Percentiles rank a stretch among this genome's conserved stretches.
These are phyloP conservation scores for Botrytis aclada DNA, from an alignment of 2,329 filamentous ascomycete species.

Conservation along the genomic window DNA sequence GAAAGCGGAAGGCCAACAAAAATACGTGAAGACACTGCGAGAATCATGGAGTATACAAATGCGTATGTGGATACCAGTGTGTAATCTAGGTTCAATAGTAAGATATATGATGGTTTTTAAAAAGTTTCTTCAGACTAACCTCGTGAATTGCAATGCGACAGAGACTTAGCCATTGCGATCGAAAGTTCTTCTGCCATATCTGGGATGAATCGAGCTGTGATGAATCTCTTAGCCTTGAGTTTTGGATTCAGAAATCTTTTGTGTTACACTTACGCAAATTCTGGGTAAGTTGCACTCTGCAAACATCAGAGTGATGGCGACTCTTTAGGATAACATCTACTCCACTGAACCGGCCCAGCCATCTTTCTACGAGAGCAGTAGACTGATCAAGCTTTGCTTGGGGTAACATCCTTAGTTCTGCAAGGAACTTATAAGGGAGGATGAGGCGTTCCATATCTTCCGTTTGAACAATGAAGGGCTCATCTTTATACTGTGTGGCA, in stretches of 20 bases:
- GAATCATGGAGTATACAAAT: neutral
- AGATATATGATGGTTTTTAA: neutral
- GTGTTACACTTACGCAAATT: neutral
- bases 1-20: constrained; percentile 32
- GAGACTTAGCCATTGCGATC: neutral
- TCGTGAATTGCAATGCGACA: neutral
- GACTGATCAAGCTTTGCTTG: constrained; percentile 12
- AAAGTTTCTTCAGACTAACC: neutral
- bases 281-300: constrained; percentile 12
- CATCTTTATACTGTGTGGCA: neutral
- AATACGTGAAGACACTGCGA: constrained; percentile 20
- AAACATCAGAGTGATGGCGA: constrained; percentile 11
- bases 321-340: constrained; percentile 6
- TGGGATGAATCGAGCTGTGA: neutral
- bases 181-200: constrained; percentile 11
- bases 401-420: constrained; percentile 2
- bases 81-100: neutral
- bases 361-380: constrained; percentile 10
- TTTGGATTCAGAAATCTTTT: neutral
- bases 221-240: neutral
- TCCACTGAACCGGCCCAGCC: constrained; percentile 1
- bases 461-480: neutral
- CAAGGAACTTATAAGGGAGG: neutral
- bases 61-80: neutral
- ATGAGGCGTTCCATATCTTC: constrained; percentile 3